phyloP scores from a whole-genome alignment of 495 filamentous ascomycete genomes.

The Pseudotulostoma volvatum region DNA sequence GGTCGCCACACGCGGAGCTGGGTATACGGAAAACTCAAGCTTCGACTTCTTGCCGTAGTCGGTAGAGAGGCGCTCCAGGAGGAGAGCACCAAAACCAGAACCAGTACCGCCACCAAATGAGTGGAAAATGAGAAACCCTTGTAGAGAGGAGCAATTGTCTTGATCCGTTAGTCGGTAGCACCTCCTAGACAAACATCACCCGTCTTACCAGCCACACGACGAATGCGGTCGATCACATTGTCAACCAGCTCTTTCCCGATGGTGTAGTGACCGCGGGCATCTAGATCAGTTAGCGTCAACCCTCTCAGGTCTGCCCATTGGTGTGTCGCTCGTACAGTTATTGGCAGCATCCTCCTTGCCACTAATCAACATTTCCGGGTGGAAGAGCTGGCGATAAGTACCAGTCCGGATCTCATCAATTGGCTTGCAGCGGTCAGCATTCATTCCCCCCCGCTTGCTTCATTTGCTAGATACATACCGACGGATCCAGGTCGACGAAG shows the following conservation, averaged over 20 bases:
- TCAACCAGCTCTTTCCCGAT: slow-evolving; percentile 85
- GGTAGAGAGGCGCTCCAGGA: slow-evolving; percentile 72
- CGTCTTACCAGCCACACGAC: slow-evolving; percentile 63
- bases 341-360: slow-evolving; percentile 92
- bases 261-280: slow-evolving; percentile 87
- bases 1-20: slow-evolving; percentile 68
- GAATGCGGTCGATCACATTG: slow-evolving; percentile 67
- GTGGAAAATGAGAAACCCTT: slow-evolving; percentile 89
- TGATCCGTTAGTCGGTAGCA: slow-evolving; percentile 8
- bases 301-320: too few relatives aligned
- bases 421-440: slow-evolving; percentile 30
- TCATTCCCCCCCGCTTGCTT: neutral
- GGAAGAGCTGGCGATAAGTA: slow-evolving; percentile 70
- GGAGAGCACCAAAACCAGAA: slow-evolving; percentile 74
- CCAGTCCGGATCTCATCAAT: slow-evolving; percentile 87
- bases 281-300: slow-evolving; percentile 23
- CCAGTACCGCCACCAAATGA: slow-evolving; percentile 88
- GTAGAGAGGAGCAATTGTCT: slow-evolving; percentile 85
- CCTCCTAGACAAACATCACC: too few relatives aligned
- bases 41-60: slow-evolving; percentile 94
- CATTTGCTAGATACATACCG: slow-evolving; percentile 30
- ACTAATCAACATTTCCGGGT: slow-evolving; percentile 73
- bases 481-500: slow-evolving; percentile 80
- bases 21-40: slow-evolving; percentile 84
- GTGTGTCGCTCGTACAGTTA: slow-evolving; percentile 41